Evolutionary conservation across 1,284 basidiomycete genomes (phyloP), one percentile per base, ranked within the genome.

Genomic region (Ceratobasidium sp.): DNA sequence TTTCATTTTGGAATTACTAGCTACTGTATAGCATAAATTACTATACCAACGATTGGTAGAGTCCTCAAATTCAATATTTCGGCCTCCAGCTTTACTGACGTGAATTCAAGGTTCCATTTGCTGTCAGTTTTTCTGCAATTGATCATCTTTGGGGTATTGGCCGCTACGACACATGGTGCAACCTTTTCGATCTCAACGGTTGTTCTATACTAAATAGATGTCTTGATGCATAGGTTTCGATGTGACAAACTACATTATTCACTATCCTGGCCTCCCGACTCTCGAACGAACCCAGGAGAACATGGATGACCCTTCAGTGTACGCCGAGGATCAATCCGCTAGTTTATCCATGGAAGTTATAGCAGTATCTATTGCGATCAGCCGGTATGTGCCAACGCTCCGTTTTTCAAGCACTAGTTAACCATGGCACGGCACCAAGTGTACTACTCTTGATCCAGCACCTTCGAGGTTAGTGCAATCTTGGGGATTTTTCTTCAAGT

Each of bases 1-100:
- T 41, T 5, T 41, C 4, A 41, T 11, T 4, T 11, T 11, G 14
- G 1, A 15, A 5, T 31, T 51, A 7, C 17, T 41, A 67, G 64
- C 29, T 44, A n/a, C 24, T 69, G 7, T 69, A 69, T 45, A 69
- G 65, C n/a, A 29, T 69, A 17, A 33, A 64, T 44, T 69, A 56
- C 48, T 69, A 69, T 41, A 69, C 65, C 14, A 56, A 69, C 41
- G 65, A 69, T 36, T 69, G 65, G 65, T 57, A 45, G 36, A 19
- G 19, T 54, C n/a, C 4, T 27, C 11, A 11, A 41, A 41, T 5
- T 11, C 11, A 4, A 41, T 11, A 11, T 41, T 41, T 41, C 36
- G 11, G 14, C 33, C 14, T 19, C 17, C 19, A n/a, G 0, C 14
- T 11, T 6, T 7, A 19, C 36, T 33, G 8, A 31, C 11, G 6